These are phyloP conservation scores for Pythium grandisporangium DNA, from an alignment of 352 stramenopile species.

Conservation along the genomic window DNA sequence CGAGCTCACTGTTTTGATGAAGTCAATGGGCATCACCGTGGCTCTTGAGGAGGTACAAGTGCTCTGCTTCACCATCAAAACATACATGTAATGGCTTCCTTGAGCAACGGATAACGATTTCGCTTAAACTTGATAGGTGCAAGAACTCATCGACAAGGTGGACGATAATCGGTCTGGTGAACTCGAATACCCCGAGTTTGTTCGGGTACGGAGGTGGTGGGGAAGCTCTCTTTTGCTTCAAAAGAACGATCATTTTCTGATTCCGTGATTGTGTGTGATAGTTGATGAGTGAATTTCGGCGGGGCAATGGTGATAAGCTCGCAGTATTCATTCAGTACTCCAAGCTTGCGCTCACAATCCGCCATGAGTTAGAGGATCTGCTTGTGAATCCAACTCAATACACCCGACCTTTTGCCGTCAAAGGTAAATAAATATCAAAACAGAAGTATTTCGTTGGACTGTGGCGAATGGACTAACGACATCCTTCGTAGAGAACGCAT, in stretches of 20 bases:
- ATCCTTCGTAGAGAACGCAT: slow-evolving; percentile 48
- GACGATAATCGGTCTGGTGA: slow-evolving; percentile 63
- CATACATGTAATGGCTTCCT: too few relatives aligned
- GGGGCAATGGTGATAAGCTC: slow-evolving; percentile 48
- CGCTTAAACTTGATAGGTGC: too few relatives aligned
- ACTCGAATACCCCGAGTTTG: slow-evolving; percentile 61
- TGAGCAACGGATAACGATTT: too few relatives aligned
- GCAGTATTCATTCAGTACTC: slow-evolving; percentile 54
- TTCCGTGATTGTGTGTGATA: slow-evolving; percentile 8
- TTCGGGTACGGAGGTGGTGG: slow-evolving; percentile 41
- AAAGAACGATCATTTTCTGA: too few relatives aligned
- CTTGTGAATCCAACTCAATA: slow-evolving; percentile 16
- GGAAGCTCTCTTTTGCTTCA: too few relatives aligned
- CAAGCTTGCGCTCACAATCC: slow-evolving; percentile 44
- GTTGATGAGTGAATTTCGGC: slow-evolving; percentile 57
- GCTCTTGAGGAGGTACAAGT: slow-evolving; percentile 30
- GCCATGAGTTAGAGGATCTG: slow-evolving; percentile 29
- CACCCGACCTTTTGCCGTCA: slow-evolving; percentile 19
- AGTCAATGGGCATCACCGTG: slow-evolving; percentile 45
- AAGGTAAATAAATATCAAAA: slow-evolving; percentile 20
- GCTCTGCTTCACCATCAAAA: too few relatives aligned
- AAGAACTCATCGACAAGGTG: slow-evolving; percentile 57
- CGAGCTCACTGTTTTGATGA: slow-evolving; percentile 48
- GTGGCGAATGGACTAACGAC: slow-evolving; percentile 3
- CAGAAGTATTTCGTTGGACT: not conserved